A percentile compares a stretch with the other conserved stretches of the same genome.
phyloP scores from a whole-genome alignment of 495 filamentous ascomycete species.

The Lasiosphaeria miniovina region DNA sequence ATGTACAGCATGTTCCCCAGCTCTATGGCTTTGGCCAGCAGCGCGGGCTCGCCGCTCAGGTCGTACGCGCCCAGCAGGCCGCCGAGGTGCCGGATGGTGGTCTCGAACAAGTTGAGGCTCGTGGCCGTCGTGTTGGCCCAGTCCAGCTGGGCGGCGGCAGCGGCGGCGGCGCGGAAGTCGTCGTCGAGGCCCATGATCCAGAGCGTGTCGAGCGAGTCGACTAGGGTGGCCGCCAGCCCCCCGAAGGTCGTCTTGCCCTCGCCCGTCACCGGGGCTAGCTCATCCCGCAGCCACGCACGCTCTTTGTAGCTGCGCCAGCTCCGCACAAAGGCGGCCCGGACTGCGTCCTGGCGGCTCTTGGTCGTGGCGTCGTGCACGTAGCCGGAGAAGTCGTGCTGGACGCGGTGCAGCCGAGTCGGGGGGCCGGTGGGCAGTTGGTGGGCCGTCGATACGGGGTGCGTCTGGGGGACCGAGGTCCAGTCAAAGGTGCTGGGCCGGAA shows the following conservation, averaged over 20 bases:
- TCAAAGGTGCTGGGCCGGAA: constrained; percentile 36
- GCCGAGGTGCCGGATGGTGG: constrained; percentile 69
- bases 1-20: constrained; percentile 76
- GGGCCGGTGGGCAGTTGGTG: constrained; percentile 61
- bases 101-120: constrained; percentile 66
- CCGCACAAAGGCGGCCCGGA: constrained; percentile 66
- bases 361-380: constrained; percentile 56
- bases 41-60: constrained; percentile 55
- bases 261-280: constrained; percentile 60
- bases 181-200: constrained; percentile 81
- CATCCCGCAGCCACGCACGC: constrained; percentile 74
- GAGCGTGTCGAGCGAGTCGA: constrained; percentile 75
- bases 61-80: constrained; percentile 78
- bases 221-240: constrained; percentile 78
- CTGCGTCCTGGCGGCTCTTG: constrained; percentile 43
- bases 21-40: constrained; percentile 75
- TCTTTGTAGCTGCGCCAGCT: constrained; percentile 75
- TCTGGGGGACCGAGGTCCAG: constrained; percentile 59
- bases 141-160: constrained; percentile 65
- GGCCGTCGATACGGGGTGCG: constrained; percentile 57
- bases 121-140: constrained; percentile 60
- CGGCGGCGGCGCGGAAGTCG: constrained; percentile 72
- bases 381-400: constrained; percentile 61
- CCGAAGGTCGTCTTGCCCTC: constrained; percentile 62
- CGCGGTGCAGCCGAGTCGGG: constrained; percentile 56